These are phyloP conservation scores for Trichoderma simmonsii DNA, from an alignment of 2,329 filamentous ascomycete genomes.

Conservation along the genomic window DNA sequence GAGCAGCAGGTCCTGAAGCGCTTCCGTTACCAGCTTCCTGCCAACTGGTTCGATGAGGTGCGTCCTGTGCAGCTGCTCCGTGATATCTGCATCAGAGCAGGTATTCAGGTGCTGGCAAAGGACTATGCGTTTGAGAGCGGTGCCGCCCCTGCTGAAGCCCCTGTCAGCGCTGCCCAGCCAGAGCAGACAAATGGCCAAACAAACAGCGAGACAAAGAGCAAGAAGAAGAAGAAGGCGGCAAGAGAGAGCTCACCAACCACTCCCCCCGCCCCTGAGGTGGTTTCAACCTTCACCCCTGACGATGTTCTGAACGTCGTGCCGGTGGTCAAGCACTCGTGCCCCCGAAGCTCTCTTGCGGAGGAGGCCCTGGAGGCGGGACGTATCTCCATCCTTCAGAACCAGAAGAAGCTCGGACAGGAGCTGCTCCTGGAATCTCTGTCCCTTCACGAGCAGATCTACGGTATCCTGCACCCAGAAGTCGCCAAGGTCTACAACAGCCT, in stretches of 20 bases:
- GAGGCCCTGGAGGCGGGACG: slow-evolving; percentile 94
- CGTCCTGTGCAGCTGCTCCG: slow-evolving; percentile 82
- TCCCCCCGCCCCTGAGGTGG: slow-evolving; percentile 39
- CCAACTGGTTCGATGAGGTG: slow-evolving; percentile 64
- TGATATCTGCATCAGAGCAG: slow-evolving; percentile 84
- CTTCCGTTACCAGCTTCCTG: slow-evolving; percentile 71
- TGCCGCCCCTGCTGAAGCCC: slow-evolving; percentile 26
- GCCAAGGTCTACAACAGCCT: slow-evolving; percentile 92
- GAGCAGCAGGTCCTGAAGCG: slow-evolving; percentile 67
- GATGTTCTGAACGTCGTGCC: slow-evolving; percentile 93
- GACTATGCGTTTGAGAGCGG: slow-evolving; percentile 39
- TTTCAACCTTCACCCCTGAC: slow-evolving; percentile 66
- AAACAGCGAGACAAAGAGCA: slow-evolving; percentile 48
- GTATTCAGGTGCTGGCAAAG: slow-evolving; percentile 80
- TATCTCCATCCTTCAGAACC: slow-evolving; percentile 91
- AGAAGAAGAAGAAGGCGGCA: slow-evolving; percentile 56
- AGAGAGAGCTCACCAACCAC: slow-evolving; percentile 53
- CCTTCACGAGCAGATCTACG: slow-evolving; percentile 97
- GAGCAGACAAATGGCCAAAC: slow-evolving; percentile 40
- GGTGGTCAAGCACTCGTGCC: slow-evolving; percentile 88
- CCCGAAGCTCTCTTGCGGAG: slow-evolving; percentile 85
- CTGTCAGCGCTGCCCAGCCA: slow-evolving; percentile 27
- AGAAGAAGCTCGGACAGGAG: slow-evolving; percentile 94
- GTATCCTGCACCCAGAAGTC: slow-evolving; percentile 93
- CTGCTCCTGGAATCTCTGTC: slow-evolving; percentile 93